A percentile compares a stretch with the other conserved stretches of the same genome.
Conservation (phyloP, 768 basidiomycete species). For the Daedaleopsis sinensis region DNA sequence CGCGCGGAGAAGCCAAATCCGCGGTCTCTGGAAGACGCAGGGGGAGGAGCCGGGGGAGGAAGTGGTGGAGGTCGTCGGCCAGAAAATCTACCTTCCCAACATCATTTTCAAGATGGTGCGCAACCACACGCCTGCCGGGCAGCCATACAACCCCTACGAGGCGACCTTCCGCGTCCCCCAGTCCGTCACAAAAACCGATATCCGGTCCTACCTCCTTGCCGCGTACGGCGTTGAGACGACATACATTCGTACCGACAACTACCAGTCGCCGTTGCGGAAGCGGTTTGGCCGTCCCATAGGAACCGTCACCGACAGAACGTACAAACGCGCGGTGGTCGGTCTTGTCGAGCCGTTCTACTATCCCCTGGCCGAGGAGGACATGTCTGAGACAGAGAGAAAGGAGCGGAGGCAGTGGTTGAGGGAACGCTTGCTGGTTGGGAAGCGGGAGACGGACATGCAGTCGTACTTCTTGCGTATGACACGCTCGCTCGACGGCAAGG, state of each 20-base stretch:
- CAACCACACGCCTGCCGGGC: constrained; percentile 74
- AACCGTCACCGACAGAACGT: constrained; percentile 49
- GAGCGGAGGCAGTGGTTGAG: constrained; percentile 66
- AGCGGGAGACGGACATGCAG: constrained; percentile 21
- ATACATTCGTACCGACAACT: constrained; percentile 95
- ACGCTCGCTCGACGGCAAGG: constrained; percentile 9
- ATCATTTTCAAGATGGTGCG: constrained; percentile 80
- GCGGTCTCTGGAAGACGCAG: constrained; percentile 52
- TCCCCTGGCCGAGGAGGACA: constrained; percentile 79
- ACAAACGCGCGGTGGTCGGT: constrained; percentile 92
- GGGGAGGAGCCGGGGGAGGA: constrained; percentile 42
- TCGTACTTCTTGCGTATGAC: constrained; percentile 35
- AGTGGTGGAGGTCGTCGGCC: constrained; percentile 66
- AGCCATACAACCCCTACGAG: constrained; percentile 92
- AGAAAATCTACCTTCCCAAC: constrained; percentile 89
- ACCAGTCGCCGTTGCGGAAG: constrained; percentile 58
- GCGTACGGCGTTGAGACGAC: constrained; percentile 90
- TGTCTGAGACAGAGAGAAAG: constrained; percentile 57
- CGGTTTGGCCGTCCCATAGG: constrained; percentile 2
- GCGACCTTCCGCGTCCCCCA: constrained; percentile 93
- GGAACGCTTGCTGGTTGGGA: constrained; percentile 46
- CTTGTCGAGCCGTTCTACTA: constrained; percentile 94
- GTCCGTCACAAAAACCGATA: constrained; percentile 89
- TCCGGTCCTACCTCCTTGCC: constrained; percentile 81
- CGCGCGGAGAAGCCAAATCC: constrained; percentile 62